Percentiles rank a stretch among this genome's conserved stretches.
phyloP scores from a whole-genome alignment of 176 grass and related monocot species.

The Carex pumila region DNA sequence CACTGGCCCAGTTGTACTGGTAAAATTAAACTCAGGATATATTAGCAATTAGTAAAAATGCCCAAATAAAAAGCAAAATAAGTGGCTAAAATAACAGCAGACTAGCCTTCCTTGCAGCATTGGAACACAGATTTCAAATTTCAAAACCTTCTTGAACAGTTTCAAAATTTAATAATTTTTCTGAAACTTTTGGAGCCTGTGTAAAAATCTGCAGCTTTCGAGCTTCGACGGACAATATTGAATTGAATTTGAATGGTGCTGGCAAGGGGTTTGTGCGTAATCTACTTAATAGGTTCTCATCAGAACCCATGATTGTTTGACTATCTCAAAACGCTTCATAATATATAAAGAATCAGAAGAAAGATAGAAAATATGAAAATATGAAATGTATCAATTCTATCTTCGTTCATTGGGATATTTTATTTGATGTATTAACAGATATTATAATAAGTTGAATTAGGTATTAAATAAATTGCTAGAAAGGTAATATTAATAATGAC shows the following conservation, averaged over 20 bases:
- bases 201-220: background rate
- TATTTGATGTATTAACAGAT: too few relatives aligned
- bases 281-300: background rate
- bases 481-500: too few relatives aligned
- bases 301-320: background rate
- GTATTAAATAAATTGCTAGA: too few relatives aligned
- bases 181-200: background rate
- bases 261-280: background rate
- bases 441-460: too few relatives aligned
- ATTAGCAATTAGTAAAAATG: background rate
- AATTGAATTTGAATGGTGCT: background rate
- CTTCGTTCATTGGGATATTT: too few relatives aligned
- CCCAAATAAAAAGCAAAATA: background rate
- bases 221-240: background rate
- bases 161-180: background rate
- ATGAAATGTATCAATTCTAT: too few relatives aligned
- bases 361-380: too few relatives aligned
- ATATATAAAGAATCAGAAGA: too few relatives aligned
- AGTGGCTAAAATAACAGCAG: background rate
- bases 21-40: background rate
- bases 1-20: background rate
- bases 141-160: background rate
- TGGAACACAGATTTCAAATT: background rate
- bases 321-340: background rate
- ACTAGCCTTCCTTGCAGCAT: background rate